Evolutionary conservation across 805 yeast species (phyloP).

Genomic region (Suhomyces tanzawaensis): DNA sequence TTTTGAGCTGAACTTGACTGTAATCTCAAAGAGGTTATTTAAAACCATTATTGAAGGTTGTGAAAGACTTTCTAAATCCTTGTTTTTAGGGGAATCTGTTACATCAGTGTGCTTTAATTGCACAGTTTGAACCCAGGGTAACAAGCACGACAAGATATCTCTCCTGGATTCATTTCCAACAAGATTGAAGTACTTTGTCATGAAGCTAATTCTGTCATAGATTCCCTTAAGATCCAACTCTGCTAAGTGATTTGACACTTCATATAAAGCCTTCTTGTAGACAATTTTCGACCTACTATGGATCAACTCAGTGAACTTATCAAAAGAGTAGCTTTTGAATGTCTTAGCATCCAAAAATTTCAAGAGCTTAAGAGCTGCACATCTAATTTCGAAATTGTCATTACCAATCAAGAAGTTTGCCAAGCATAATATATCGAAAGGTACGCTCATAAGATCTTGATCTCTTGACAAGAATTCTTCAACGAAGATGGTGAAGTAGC

Average conservation of each 20-base stretch:
- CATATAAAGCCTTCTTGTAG: constrained; percentile 81
- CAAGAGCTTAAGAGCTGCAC: constrained; percentile 69
- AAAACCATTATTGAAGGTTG: constrained; percentile 60
- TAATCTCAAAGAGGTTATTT: constrained; percentile 78
- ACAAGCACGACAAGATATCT: constrained; percentile 73
- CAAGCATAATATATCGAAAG: constrained; percentile 68
- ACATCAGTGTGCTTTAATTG: constrained; percentile 44
- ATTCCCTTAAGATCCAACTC: constrained; percentile 51
- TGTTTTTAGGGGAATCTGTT: neutral
- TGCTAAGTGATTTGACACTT: constrained; percentile 73
- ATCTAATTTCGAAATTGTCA: constrained; percentile 63
- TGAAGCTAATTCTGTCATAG: constrained; percentile 62
- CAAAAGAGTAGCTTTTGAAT: constrained; percentile 45
- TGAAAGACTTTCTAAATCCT: neutral
- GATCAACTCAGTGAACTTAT: constrained; percentile 64
- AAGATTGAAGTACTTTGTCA: constrained; percentile 62
- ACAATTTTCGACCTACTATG: constrained; percentile 77
- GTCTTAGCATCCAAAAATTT: constrained; percentile 55
- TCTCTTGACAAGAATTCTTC: constrained; percentile 53
- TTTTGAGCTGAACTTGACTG: constrained; percentile 68
- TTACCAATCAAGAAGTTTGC: constrained; percentile 80
- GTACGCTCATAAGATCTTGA: constrained; percentile 45
- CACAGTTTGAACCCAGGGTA: constrained; percentile 92
- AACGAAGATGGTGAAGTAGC: constrained; percentile 70
- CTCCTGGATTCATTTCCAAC: constrained; percentile 61